Evolutionary conservation across 257 asterid species (phyloP), one percentile per base, ranked within the genome.

Genomic region (Nicotiana noctiflora): DNA sequence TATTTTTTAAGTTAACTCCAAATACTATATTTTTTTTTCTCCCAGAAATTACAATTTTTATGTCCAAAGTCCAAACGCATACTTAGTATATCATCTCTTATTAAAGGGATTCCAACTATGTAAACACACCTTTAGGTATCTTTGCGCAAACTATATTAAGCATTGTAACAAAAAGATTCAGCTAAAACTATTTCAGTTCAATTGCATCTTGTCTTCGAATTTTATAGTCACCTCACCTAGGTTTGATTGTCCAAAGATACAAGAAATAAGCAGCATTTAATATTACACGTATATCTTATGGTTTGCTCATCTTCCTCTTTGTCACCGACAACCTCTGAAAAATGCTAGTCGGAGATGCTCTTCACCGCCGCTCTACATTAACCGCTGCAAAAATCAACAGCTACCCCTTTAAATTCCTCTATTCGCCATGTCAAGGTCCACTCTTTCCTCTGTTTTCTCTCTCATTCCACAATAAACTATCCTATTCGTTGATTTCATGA

Each of bases 391-490:
- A 2, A 55, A 32, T 8, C 12, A 2, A 59, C 81, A 27, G 27
- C 63, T 7, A 3, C 34, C 70, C 23, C 56, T 2, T 40, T 60
- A 19, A 37, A 2, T 59, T 78, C 37, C 60, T n/a, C 37, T 62
- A 27, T 60, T 52, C 31, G 61, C 66, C 82, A 79, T 79, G 82
- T 62, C 75, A 46, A 79, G 82, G 75, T 79, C 11, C 72, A 4
- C 27, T 32, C 61, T 61, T 65, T 68, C 8, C 51, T 32, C 10
- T 5, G 2, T 34, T 25, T 37, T 14, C 12, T 37, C 2, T 70
- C 9, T 70, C n/a, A 44, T 44, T 32, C 23, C 77, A 19, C 25
- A 37, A n/a, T 19, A 21, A 1, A 1, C 57, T 27, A 5, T 75
- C 12, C 12, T 75, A 32, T 51, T 75, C 14, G 14, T 52, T 7